Evolutionary conservation across 495 filamentous ascomycete genomes (phyloP), one percentile per base, ranked within the genome.

Genomic region (Penicillium mononematosum): DNA sequence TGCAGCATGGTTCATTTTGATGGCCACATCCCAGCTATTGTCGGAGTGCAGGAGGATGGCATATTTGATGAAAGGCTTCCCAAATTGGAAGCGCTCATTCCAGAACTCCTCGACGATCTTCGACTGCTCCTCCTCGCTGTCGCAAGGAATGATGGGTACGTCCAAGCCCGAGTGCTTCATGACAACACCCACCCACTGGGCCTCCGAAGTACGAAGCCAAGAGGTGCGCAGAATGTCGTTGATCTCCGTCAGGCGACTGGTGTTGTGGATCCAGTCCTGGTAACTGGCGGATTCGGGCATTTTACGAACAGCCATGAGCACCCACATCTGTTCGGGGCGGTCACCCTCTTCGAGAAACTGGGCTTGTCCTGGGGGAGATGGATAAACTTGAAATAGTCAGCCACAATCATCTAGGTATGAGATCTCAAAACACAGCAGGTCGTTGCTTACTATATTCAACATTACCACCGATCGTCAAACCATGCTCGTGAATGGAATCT

Each of bases 201-300:
- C 42, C 25, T 58, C 50, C 8, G 10, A 14, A 11, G 24, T 22
- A 14, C 57, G 31, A 39, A 48, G 17, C 24, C 54, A 67, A 8
- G 48, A 53, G 27, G 61, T 56, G 4, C 64, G 58, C 29, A 67
- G 61, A 25, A 67, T 64, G 8, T 64, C 43, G 27, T 67, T 67
- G 1, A 41, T 34, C 12, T 56, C 31, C 9, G 58, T 56, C 42
- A 67, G 34, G 12, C 42, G 44, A 31, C 36, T 61, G 19, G 51
- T 54, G 8, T 45, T 25, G 25, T 51, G 39, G 14, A 64, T 50
- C 64, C 64, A 67, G 27, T 45, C 16, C 5, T 36, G 17, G 8
- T 54, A 22, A 16, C 48, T 43, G 7, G 44, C 42, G 27, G 7
- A n/a, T 4, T 53, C 31, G 10, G 61, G 31, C 32, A 67, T 50